A percentile compares a stretch with the other conserved stretches of the same genome.
Evolutionary conservation across 345 rosid species (phyloP).

Genomic region (Populus nigra): DNA sequence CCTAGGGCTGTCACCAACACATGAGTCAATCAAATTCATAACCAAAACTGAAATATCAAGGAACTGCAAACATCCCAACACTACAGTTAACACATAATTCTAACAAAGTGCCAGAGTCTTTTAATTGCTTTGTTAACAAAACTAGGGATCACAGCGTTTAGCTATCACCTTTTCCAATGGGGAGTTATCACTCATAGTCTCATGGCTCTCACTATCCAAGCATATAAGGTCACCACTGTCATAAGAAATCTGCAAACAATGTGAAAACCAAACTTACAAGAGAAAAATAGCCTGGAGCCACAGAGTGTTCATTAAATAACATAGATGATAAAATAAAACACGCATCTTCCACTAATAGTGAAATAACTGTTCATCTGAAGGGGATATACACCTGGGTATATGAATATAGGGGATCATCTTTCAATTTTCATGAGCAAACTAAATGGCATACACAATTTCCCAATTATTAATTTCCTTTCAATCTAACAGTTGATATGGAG

Average conservation of each 20-base stretch:
- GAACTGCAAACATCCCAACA: not conserved
- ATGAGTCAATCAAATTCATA: not conserved
- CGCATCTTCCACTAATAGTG: not conserved
- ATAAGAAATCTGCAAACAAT: constrained; percentile 42
- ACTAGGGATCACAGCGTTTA: constrained; percentile 4
- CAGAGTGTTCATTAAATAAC: not conserved
- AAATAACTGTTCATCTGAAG: not conserved
- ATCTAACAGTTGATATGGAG: no score
- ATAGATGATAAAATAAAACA: not conserved
- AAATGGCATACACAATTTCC: no score
- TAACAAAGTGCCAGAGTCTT: not conserved
- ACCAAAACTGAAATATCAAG: not conserved
- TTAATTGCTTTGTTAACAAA: not conserved
- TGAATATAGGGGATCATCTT: no score
- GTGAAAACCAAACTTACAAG: constrained; percentile 1
- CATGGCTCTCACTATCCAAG: constrained; percentile 52
- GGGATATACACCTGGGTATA: not conserved
- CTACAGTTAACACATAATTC: not conserved
- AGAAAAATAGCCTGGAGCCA: not conserved
- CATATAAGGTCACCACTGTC: constrained; percentile 49
- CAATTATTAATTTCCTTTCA: no score
- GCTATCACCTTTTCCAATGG: constrained; percentile 38
- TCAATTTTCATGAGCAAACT: no score
- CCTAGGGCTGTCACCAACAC: not conserved
- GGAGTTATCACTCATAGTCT: constrained; percentile 39